Evolutionary conservation across 495 filamentous ascomycete genomes (phyloP).

Genomic region (Podospora fimiseda): DNA sequence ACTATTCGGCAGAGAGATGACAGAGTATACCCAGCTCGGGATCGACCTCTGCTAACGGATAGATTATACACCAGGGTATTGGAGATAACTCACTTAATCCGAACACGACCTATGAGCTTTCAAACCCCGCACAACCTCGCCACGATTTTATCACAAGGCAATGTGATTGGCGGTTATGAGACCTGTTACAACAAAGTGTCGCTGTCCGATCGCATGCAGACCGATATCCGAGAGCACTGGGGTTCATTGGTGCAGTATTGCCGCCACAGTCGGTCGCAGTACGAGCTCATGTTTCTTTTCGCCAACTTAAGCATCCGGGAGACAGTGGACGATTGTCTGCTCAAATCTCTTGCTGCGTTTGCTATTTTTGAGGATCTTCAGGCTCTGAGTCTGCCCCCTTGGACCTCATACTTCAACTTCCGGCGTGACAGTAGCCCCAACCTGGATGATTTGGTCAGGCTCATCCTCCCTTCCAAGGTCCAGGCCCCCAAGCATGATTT

Average conservation of each 20-base stretch:
- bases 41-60: conserved; percentile 10
- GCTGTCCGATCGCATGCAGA: conserved; percentile 23
- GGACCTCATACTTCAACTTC: conserved; percentile 26
- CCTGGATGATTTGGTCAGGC: conserved; percentile 19
- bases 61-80: conserved; percentile 21
- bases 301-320: conserved; percentile 27
- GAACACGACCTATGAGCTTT: conserved; percentile 18
- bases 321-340: conserved; percentile 24
- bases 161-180: conserved; percentile 33
- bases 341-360: conserved; percentile 28
- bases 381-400: conserved; percentile 20
- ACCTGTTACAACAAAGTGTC: conserved; percentile 8
- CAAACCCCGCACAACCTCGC: conserved; percentile 17
- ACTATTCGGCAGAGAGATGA: background rate
- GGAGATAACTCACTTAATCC: conserved; percentile 25
- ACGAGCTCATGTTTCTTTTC: conserved; percentile 25
- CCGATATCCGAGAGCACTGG: conserved; percentile 31
- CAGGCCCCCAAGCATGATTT: conserved; percentile 15
- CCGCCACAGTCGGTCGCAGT: conserved; percentile 11
- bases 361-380: conserved; percentile 22
- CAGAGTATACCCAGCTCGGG: conserved; percentile 18
- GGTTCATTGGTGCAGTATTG: conserved; percentile 31
- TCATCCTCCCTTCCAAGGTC: conserved; percentile 18
- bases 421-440: conserved; percentile 21
- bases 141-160: conserved; percentile 20